phyloP scores from a whole-genome alignment of 108 stramenopile species.

The Nitzschia sp. region DNA sequence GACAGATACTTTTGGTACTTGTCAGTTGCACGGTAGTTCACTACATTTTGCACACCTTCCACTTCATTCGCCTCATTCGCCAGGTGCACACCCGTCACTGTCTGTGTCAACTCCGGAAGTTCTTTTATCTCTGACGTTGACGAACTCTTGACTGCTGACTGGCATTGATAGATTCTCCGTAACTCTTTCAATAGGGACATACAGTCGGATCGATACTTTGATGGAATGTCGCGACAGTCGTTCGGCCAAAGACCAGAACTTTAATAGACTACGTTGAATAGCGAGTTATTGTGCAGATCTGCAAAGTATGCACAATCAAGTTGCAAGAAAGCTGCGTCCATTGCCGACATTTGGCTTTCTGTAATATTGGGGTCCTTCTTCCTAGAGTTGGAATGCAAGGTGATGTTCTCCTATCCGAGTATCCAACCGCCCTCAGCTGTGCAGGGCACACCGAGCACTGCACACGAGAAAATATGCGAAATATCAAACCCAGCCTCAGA shows the following conservation, averaged over 20 bases:
- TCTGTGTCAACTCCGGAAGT: too few relatives aligned
- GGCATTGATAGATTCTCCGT: too few relatives aligned
- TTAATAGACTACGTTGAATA: not conserved
- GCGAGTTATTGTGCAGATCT: conserved; percentile 3
- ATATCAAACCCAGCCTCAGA: conserved; percentile 1
- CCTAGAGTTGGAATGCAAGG: not conserved
- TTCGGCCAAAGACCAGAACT: not conserved
- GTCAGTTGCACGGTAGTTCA: too few relatives aligned
- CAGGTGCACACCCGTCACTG: too few relatives aligned
- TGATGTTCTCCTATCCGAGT: not conserved
- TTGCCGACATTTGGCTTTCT: not conserved
- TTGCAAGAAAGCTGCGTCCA: conserved; percentile 4
- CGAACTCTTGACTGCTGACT: too few relatives aligned
- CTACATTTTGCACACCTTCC: too few relatives aligned
- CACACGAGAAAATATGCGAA: conserved; percentile 7
- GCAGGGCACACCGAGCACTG: not conserved
- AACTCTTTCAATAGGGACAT: too few relatives aligned
- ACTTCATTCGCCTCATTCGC: too few relatives aligned
- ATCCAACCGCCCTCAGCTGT: not conserved
- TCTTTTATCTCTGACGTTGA: too few relatives aligned
- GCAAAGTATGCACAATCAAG: conserved; percentile 5
- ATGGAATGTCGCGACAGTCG: not conserved
- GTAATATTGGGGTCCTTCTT: not conserved
- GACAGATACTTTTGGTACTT: too few relatives aligned
- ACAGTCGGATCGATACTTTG: not conserved